phyloP scores from a whole-genome alignment of 495 filamentous ascomycete species.

The Penicillium simplicissimum region DNA sequence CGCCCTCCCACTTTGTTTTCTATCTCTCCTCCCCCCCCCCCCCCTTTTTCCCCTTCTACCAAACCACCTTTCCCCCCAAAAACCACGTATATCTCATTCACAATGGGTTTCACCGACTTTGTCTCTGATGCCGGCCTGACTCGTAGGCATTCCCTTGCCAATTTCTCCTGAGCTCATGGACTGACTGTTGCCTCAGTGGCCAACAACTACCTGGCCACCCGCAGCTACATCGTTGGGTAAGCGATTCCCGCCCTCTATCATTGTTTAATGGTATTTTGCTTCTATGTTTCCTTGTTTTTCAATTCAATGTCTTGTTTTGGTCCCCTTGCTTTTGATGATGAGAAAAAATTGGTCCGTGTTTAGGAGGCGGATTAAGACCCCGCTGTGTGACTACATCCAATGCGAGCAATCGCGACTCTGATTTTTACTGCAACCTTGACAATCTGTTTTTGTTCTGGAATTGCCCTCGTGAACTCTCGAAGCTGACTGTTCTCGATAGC shows the following conservation, averaged over 20 bases:
- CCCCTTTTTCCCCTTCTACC: constrained; percentile 20
- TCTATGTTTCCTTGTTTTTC: constrained; percentile 10
- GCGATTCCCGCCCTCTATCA: constrained; percentile 29
- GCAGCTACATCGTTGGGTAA: constrained; percentile 94
- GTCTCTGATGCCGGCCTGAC: constrained; percentile 82
- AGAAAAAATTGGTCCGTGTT: constrained; percentile 98
- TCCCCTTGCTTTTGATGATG: constrained; percentile 64
- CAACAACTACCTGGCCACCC: constrained; percentile 84
- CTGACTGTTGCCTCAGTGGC: constrained; percentile 66
- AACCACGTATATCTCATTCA: constrained; percentile 37
- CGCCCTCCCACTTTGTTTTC: constrained; percentile 28
- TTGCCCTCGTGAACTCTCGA: constrained; percentile 9
- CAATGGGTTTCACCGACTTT: constrained; percentile 96
- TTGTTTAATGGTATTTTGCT: constrained; percentile 7
- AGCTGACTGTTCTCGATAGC: constrained; percentile 54
- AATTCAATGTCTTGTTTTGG: constrained; percentile 13
- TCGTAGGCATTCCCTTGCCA: constrained; percentile 57
- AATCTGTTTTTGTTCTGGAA: background rate
- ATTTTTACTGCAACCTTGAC: constrained; percentile 41
- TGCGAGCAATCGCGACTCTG: constrained; percentile 83
- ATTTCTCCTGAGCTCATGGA: constrained; percentile 29
- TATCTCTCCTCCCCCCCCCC: constrained; percentile 6
- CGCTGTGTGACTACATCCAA: constrained; percentile 82
- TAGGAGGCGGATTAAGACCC: constrained; percentile 98
- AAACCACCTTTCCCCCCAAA: constrained; percentile 23